Evolutionary conservation across 129 eudicot species (phyloP), one percentile per base, ranked within the genome.

Genomic region (Silybum marianum): DNA sequence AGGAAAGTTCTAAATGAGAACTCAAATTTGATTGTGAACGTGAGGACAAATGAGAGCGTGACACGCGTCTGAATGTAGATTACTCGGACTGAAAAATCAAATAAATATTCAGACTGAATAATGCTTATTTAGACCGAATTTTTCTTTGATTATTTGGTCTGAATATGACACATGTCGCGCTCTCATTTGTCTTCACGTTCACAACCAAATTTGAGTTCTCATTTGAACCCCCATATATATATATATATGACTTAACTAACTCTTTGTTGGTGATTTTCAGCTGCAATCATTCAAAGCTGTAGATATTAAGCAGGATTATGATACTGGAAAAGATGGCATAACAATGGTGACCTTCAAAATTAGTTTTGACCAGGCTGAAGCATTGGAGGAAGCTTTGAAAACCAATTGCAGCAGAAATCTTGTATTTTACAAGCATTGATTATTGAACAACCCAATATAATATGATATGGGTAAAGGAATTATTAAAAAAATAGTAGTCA

Each of bases 281-380:
- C 89, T 92, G 75, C 98, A 92, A 75, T 82, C 92, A 13, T 90
- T 90, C 82, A 88, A 91, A 84, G 97, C 84, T 32, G 97, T 90
- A 58, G 97, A 92, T 69, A 91, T 95, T 19, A 87, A 90, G 84
- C 99, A 95, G 87, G 95, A 95, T 74, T 92, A 95, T 84, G 99
- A 95, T 62, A 92, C 99, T 36, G 99, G 99, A 72, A 95, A 95
- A 89, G 99, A 92, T 88, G 93, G 86, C 40, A 84, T 89, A 60
- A 84, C 92, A 24, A 95, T 92, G 98, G 97, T 95, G 58, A 87
- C 93, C 34, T 95, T 92, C 69, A 92, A 91, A 85, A 89, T 93
- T 82, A 94, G 91, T 85, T 92, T 93, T 84, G 98, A 95, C 78
- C 88, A 80, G 73, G 95, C 78, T 74, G 93, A 91, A 83, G 88